Conservation (phyloP, 768 basidiomycete species). For the Panellus pusillus region DNA sequence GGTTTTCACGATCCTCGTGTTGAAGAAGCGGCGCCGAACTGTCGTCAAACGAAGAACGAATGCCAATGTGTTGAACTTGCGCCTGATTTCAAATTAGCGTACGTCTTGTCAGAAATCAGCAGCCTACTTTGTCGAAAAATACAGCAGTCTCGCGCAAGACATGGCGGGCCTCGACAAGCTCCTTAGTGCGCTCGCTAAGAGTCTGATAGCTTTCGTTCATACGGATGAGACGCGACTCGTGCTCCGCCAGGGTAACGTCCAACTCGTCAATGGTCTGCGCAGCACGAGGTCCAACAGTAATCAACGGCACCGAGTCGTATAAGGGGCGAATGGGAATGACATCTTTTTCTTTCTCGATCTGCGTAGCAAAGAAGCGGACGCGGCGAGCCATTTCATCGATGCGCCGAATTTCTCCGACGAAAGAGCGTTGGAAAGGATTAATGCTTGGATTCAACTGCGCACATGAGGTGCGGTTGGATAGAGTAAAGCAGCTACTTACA, state of each 20-base stretch:
- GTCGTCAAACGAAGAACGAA: constrained; percentile 89
- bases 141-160: constrained; percentile 94
- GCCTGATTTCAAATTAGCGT: constrained; percentile 49
- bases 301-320: constrained; percentile 81
- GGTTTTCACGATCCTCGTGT: constrained; percentile 82
- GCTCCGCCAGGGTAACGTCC: constrained; percentile 81
- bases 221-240: constrained; percentile 77
- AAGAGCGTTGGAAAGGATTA: constrained; percentile 98
- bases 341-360: constrained; percentile 86
- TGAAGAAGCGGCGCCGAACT: constrained; percentile 87
- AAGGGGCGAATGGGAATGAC: constrained; percentile 81
- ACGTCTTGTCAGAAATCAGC: neutral
- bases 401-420: constrained; percentile 92
- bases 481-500: constrained; percentile 44
- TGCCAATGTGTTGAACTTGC: constrained; percentile 74
- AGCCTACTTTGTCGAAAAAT: constrained; percentile 81
- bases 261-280: constrained; percentile 94
- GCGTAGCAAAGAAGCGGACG: constrained; percentile 83
- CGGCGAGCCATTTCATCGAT: constrained; percentile 96
- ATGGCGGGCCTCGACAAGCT: constrained; percentile 90
- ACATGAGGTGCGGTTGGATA: constrained; percentile 1
- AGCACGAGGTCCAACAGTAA: constrained; percentile 88
- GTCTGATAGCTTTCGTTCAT: constrained; percentile 96
- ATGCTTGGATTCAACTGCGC: constrained; percentile 87
- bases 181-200: constrained; percentile 79